Evolutionary conservation across 2,329 filamentous ascomycete species (phyloP), one percentile per base, ranked within the genome.

Genomic region (Colletotrichum spinosum): DNA sequence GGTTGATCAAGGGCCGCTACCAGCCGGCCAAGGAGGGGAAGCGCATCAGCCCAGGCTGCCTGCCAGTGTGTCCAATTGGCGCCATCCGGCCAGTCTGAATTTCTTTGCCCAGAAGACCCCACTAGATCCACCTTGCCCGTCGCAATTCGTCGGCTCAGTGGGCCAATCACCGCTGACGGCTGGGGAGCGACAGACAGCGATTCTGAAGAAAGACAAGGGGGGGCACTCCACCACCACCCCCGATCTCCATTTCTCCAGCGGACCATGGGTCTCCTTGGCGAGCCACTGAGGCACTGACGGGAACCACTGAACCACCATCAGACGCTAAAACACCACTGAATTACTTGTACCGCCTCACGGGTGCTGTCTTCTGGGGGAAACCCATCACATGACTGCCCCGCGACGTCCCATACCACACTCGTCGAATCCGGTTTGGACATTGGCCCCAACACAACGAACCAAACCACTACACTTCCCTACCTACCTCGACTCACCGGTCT

Each of bases 341-440:
- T 17, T 17, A 17, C 17, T 17, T 17, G 17, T 17, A 17, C 17
- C 17, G 17, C 25, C 25, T 25, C 25, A 5, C 25, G 25, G 25
- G 4, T 25, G 25, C 25, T 25, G 25, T 54, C 37, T 17, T 50
- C 49, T 50, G 33, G 52, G 39, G 62, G 48, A 4, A 48, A 39
- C 49, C 17, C 39, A 46, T 68, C 66, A 68, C 66, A 68, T 68
- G 66, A 68, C 63, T 61, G 50, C 49, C 37, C 49, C 62, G 52
- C 57, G 50, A 67, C 62, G 62, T 67, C 50, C 62, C 46, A 50
- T 48, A n/a, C 58, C 52, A 56, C 48, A 44, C 37, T 44, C 41
- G 33, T 44, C 45, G 34, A 58, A 17, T 39, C 57, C 8, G 34
- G 4, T 17, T 37, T 55, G 44, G 50, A n/a, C 60, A 63, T 48